phyloP scores from a whole-genome alignment of 768 basidiomycete genomes.

The Cubamyces sp. region DNA sequence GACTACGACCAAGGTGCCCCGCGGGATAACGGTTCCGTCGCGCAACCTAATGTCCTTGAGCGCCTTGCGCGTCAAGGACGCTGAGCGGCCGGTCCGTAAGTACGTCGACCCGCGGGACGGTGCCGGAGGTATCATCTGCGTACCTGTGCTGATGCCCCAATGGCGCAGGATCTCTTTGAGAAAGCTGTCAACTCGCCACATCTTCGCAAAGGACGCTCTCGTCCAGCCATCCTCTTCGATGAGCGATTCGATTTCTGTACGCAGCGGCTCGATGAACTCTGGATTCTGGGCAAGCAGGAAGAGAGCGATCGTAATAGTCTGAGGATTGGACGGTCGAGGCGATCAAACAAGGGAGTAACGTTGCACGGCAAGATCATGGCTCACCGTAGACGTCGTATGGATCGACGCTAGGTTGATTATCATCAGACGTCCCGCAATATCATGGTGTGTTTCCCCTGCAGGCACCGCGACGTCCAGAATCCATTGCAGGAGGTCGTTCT shows the following conservation, averaged over 20 bases:
- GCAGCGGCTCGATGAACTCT: conserved; percentile 33
- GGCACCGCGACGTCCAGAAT: conserved; percentile 42
- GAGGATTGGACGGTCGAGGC: too few relatives aligned
- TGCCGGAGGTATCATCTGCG: too few relatives aligned
- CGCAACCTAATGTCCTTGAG: conserved; percentile 39
- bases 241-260: conserved; percentile 36
- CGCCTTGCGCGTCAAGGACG: conserved; percentile 34
- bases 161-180: conserved; percentile 36
- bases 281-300: conserved; percentile 34
- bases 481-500: conserved; percentile 53
- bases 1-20: conserved; percentile 26
- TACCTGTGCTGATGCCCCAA: conserved; percentile 31
- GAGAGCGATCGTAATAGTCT: conserved; percentile 33
- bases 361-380: too few relatives aligned
- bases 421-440: conserved; percentile 36
- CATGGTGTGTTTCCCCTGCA: conserved; percentile 26
- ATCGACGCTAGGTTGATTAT: conserved; percentile 41
- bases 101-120: too few relatives aligned
- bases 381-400: conserved; percentile 37
- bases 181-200: conserved; percentile 42
- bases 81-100: too few relatives aligned
- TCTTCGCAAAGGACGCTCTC: conserved; percentile 35
- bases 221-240: conserved; percentile 30
- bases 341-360: too few relatives aligned
- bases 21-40: conserved; percentile 36